Conservation (phyloP, 2,329 filamentous ascomycete species). For the Taxawa tesnikishii region DNA sequence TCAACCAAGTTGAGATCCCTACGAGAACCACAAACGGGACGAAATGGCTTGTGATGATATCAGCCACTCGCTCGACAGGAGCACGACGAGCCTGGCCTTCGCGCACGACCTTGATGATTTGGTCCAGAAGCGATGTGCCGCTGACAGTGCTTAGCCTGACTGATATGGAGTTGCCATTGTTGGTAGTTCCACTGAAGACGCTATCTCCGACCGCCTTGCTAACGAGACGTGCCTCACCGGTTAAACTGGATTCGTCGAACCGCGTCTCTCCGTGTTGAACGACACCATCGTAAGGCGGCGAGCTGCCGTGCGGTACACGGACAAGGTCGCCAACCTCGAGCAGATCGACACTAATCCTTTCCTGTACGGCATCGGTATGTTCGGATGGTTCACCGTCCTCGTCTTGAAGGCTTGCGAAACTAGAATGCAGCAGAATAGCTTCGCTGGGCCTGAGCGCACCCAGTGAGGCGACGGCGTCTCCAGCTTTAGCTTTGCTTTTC, state of each 20-base stretch:
- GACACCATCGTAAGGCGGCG: slow-evolving; percentile 70
- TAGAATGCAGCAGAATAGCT: slow-evolving; percentile 61
- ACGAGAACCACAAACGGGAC: slow-evolving; percentile 60
- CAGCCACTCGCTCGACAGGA: slow-evolving; percentile 63
- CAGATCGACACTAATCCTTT: slow-evolving; percentile 49
- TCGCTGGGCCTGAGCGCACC: slow-evolving; percentile 66
- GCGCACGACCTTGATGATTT: slow-evolving; percentile 64
- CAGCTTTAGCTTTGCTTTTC: slow-evolving; percentile 83
- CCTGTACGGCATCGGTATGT: slow-evolving; percentile 13
- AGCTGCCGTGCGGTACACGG: slow-evolving; percentile 63
- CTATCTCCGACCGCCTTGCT: slow-evolving; percentile 50
- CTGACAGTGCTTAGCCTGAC: slow-evolving; percentile 52
- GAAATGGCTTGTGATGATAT: slow-evolving; percentile 62
- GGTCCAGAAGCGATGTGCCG: slow-evolving; percentile 65
- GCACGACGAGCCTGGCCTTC: slow-evolving; percentile 67
- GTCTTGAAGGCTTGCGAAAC: slow-evolving; percentile 23
- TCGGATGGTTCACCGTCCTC: slow-evolving; percentile 10
- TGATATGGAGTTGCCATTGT: slow-evolving; percentile 52
- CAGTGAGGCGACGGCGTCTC: slow-evolving; percentile 71
- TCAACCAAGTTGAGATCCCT: slow-evolving; percentile 57
- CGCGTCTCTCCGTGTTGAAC: slow-evolving; percentile 44
- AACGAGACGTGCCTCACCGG: slow-evolving; percentile 60
- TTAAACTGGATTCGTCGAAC: slow-evolving; percentile 87
- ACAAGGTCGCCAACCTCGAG: slow-evolving; percentile 47
- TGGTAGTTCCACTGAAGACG: slow-evolving; percentile 64